Conservation (phyloP, 805 yeast genomes). For the Ogataea pilisensis region DNA sequence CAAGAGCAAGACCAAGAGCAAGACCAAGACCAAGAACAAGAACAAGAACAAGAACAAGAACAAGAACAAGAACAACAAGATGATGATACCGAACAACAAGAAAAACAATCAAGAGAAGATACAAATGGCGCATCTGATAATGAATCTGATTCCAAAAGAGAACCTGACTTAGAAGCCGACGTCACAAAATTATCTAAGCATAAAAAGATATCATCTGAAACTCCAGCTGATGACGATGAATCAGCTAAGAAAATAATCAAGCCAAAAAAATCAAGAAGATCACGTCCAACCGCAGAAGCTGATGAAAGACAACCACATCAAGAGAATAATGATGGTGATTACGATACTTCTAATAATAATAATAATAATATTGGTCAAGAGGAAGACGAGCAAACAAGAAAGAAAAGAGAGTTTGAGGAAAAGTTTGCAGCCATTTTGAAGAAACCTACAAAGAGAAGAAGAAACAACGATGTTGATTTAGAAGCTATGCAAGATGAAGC, state of each 20-base stretch:
- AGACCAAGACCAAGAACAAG: too few species aligned
- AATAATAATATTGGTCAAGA: slow-evolving; percentile 1
- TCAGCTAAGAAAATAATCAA: slow-evolving; percentile 3
- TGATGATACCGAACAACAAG: too few species aligned
- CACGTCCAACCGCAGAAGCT: slow-evolving; percentile 3
- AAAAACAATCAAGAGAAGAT: too few species aligned
- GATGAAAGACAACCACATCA: slow-evolving; percentile 8
- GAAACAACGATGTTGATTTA: slow-evolving; percentile 85
- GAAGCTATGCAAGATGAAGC: slow-evolving; percentile 94
- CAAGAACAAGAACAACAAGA: too few species aligned
- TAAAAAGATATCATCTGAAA: slow-evolving; percentile 1
- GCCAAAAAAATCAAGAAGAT: slow-evolving; percentile 14
- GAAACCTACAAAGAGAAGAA: slow-evolving; percentile 53
- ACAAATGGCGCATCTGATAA: slow-evolving; percentile 5
- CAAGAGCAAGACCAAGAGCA: too few species aligned
- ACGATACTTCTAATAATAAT: too few species aligned
- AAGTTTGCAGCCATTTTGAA: slow-evolving; percentile 75
- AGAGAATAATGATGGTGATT: slow-evolving; percentile 7
- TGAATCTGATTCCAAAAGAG: too few species aligned
- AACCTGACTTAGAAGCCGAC: slow-evolving; percentile 9
- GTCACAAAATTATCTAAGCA: slow-evolving; percentile 4
- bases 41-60: slow-evolving; percentile 1
- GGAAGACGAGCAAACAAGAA: slow-evolving; percentile 36
- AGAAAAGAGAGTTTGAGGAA: slow-evolving; percentile 76
- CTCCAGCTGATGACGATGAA: background rate